Evolutionary conservation across 345 rosid genomes (phyloP).

Genomic region (Mercurialis annua): DNA sequence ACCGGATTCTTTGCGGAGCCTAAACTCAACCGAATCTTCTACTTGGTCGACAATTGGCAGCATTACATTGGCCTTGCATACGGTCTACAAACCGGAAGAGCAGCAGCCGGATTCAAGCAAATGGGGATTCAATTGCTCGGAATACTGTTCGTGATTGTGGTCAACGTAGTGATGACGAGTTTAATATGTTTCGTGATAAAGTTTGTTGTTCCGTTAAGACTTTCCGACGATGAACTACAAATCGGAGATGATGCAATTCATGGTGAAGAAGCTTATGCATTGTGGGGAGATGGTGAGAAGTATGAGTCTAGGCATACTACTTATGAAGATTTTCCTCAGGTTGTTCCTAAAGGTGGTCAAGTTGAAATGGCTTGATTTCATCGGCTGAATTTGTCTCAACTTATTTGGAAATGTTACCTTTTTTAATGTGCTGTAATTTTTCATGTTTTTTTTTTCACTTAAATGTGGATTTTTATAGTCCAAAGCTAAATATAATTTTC

Average conservation of each 20-base stretch:
- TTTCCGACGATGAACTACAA: conserved; percentile 52
- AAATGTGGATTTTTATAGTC: background rate
- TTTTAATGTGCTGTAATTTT: background rate
- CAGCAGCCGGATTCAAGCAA: conserved; percentile 45
- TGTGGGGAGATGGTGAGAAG: conserved; percentile 77
- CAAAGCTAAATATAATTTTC: background rate
- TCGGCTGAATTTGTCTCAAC: background rate
- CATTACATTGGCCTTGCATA: conserved; percentile 52
- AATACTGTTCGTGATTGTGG: conserved; percentile 31
- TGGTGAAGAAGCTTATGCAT: conserved; percentile 64
- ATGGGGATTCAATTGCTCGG: conserved; percentile 60
- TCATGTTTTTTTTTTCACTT: background rate
- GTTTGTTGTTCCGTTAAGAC: conserved; percentile 42
- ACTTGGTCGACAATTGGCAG: conserved; percentile 29
- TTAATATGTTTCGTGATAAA: conserved; percentile 43
- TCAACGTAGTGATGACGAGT: conserved; percentile 40
- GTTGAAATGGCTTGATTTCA: conserved; percentile 41
- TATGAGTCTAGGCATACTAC: conserved; percentile 46
- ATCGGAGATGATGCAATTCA: conserved; percentile 61
- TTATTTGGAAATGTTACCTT: background rate
- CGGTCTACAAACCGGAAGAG: conserved; percentile 32
- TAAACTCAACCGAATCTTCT: conserved; percentile 55
- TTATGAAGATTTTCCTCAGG: conserved; percentile 36
- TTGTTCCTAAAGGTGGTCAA: conserved; percentile 24
- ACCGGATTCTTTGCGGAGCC: conserved; percentile 62